These are phyloP conservation scores for Solanum bukasovii DNA, from an alignment of 257 asterid genomes.

Conservation along the genomic window DNA sequence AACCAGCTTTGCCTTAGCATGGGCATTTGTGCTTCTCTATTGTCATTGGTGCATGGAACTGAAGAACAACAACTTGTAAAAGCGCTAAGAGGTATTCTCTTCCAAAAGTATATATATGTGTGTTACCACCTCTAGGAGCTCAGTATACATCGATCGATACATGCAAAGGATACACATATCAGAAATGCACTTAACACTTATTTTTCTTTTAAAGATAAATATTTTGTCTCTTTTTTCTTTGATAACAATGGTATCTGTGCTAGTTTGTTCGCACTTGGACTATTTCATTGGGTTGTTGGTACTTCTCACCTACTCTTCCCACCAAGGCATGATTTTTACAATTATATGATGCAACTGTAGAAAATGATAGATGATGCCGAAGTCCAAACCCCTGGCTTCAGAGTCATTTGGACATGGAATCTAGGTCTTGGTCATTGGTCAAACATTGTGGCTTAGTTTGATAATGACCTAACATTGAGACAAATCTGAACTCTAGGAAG, in stretches of 20 bases:
- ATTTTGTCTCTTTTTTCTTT: neutral
- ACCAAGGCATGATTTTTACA: neutral
- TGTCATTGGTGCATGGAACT: neutral
- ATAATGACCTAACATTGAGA: neutral
- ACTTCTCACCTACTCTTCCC: neutral
- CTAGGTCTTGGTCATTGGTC: neutral
- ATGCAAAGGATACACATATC: neutral
- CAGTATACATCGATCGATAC: neutral
- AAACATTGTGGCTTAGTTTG: conserved; percentile 1
- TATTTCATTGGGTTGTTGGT: neutral
- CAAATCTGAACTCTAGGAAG: neutral
- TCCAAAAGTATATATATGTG: neutral
- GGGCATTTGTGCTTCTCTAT: neutral
- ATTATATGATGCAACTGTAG: neutral
- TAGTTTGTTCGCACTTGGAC: neutral
- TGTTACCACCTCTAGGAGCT: neutral
- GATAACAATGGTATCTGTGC: neutral
- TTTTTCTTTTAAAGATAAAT: neutral
- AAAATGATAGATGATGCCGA: neutral
- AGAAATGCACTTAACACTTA: neutral
- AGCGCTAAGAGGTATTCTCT: neutral
- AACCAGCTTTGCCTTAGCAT: neutral
- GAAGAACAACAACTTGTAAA: neutral
- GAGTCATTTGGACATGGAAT: neutral
- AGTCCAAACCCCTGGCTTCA: neutral